These are phyloP conservation scores for Calonectria pseudoreteaudii DNA, from an alignment of 2,329 filamentous ascomycete species.

Conservation along the genomic window DNA sequence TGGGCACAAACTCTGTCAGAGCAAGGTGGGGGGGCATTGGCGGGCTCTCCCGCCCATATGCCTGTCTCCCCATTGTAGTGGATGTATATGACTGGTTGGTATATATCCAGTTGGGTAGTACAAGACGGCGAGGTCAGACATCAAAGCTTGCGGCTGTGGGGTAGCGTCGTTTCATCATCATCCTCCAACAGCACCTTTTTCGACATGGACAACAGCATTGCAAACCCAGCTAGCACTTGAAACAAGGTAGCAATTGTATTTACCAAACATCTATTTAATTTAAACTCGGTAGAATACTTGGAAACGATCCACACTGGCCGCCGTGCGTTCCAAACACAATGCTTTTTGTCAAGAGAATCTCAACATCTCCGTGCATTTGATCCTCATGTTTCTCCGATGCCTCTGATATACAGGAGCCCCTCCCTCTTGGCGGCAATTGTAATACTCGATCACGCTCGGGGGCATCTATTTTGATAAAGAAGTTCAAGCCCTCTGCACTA, in stretches of 20 bases:
- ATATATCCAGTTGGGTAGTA: neutral
- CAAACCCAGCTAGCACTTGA: neutral
- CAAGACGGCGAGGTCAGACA: neutral
- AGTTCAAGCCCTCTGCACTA: neutral
- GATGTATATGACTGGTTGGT: neutral
- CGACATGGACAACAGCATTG: neutral
- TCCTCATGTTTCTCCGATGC: conserved; percentile 1
- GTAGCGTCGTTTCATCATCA: neutral
- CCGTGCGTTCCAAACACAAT: neutral
- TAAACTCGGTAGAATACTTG: neutral
- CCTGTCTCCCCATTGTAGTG: neutral
- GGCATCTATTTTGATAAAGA: neutral
- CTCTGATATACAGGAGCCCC: conserved; percentile 1
- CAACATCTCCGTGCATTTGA: neutral
- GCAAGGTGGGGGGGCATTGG: neutral
- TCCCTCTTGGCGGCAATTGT: neutral
- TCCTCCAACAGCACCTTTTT: neutral
- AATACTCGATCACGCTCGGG: neutral
- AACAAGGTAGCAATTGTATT: neutral
- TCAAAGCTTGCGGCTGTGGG: neutral
- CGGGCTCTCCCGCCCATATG: neutral
- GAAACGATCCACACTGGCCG: neutral
- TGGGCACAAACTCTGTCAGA: neutral
- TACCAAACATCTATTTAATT: neutral
- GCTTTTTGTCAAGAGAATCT: neutral